Evolutionary conservation across 331 rosid species (phyloP).

Genomic region (Cucumis variabilis): DNA sequence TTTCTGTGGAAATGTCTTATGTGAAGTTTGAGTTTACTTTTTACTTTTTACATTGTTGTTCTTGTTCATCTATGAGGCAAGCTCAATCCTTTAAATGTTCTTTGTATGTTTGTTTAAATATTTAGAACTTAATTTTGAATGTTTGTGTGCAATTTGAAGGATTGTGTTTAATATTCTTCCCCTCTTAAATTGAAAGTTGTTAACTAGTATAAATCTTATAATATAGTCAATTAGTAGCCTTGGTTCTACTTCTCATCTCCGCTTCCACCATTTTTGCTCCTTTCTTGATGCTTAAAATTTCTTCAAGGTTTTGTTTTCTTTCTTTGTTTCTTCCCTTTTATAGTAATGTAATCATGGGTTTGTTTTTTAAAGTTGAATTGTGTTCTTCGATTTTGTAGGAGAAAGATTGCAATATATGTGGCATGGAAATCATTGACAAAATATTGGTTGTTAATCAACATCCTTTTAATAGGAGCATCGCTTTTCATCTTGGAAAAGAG

Average conservation of each 20-base stretch:
- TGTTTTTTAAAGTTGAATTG: constrained; percentile 4
- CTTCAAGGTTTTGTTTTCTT: constrained; percentile 56
- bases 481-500: constrained; percentile 95
- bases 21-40: too few relatives aligned
- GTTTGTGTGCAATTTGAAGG: neutral
- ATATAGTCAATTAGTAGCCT: constrained; percentile 69
- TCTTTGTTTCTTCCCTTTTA: constrained; percentile 7
- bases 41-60: too few relatives aligned
- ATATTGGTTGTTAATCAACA: constrained; percentile 78
- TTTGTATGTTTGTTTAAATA: neutral
- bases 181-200: constrained; percentile 3
- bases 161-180: neutral
- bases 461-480: constrained; percentile 83
- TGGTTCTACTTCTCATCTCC: constrained; percentile 84
- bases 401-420: constrained; percentile 84
- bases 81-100: neutral
- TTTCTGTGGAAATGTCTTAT: too few relatives aligned
- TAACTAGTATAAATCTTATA: neutral
- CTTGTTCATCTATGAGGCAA: neutral
- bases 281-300: constrained; percentile 71
- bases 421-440: constrained; percentile 82
- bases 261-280: constrained; percentile 90
- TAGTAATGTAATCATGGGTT: neutral
- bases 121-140: neutral
- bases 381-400: constrained; percentile 45